A percentile compares a stretch with the other conserved stretches of the same genome.
Conservation (phyloP, 2,329 filamentous ascomycete genomes). For the Zasmidium citrigriseum region DNA sequence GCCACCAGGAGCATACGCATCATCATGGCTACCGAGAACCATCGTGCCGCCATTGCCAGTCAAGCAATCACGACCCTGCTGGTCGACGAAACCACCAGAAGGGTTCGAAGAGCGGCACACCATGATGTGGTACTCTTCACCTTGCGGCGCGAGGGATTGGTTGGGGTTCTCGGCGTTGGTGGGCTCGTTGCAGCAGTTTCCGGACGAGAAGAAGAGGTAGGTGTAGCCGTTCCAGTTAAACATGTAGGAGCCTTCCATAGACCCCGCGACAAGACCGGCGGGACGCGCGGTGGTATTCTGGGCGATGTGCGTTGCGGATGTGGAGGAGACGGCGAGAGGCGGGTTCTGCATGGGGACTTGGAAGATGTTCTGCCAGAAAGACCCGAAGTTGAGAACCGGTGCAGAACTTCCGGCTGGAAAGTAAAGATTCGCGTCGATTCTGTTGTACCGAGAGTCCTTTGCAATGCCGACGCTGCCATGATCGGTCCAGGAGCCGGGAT, state of each 20-base stretch:
- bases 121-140: constrained; percentile 64
- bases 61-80: constrained; percentile 53
- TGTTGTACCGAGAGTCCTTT: constrained; percentile 42
- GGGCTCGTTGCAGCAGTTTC: constrained; percentile 38
- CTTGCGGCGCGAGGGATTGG: constrained; percentile 37
- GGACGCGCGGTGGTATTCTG: constrained; percentile 51
- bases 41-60: constrained; percentile 59
- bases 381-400: constrained; percentile 39
- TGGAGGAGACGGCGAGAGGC: constrained; percentile 22
- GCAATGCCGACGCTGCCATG: constrained; percentile 60
- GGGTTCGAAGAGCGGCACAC: constrained; percentile 58
- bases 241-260: constrained; percentile 58
- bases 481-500: constrained; percentile 61
- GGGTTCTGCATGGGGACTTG: constrained; percentile 52
- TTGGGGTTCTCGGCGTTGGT: constrained; percentile 26
- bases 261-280: constrained; percentile 42
- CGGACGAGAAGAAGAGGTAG: constrained; percentile 53
- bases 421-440: constrained; percentile 53
- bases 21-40: constrained; percentile 61
- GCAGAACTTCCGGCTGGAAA: constrained; percentile 45
- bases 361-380: constrained; percentile 68
- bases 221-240: constrained; percentile 59
- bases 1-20: constrained; percentile 65
- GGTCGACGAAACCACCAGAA: constrained; percentile 59
- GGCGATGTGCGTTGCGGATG: constrained; percentile 50